Evolutionary conservation across 768 basidiomycete genomes (phyloP).

Genomic region (Jaapia argillacea): DNA sequence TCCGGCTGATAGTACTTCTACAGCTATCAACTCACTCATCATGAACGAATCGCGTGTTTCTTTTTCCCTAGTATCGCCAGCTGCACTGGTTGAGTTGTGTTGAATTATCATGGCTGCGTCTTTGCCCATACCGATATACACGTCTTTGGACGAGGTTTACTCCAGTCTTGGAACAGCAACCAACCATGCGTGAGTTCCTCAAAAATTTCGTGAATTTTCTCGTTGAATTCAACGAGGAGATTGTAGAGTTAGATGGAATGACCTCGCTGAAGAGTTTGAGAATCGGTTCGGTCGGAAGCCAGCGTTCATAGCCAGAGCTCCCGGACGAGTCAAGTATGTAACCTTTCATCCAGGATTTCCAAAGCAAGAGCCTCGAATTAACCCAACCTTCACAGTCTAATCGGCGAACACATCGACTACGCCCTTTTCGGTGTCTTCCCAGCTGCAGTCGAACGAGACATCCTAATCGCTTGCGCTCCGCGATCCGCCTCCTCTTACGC

Average conservation of each 20-base stretch:
- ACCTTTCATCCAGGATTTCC: too few relatives aligned
- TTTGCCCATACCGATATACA: slow-evolving; percentile 52
- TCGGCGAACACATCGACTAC: slow-evolving; percentile 82
- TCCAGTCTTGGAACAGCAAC: slow-evolving; percentile 41
- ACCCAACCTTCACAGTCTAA: slow-evolving; percentile 10
- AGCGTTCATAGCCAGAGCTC: slow-evolving; percentile 63
- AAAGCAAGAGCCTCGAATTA: slow-evolving; percentile 1
- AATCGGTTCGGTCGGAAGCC: slow-evolving; percentile 57
- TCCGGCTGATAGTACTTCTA: too few relatives aligned
- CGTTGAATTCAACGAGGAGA: neutral
- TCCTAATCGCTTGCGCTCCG: slow-evolving; percentile 68
- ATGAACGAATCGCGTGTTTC: too few relatives aligned
- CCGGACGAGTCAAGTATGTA: slow-evolving; percentile 70
- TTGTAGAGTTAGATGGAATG: slow-evolving; percentile 44
- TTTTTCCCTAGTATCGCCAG: too few relatives aligned
- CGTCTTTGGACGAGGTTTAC: slow-evolving; percentile 45
- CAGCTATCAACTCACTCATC: too few relatives aligned
- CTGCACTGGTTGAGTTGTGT: too few relatives aligned
- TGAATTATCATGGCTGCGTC: slow-evolving; percentile 56
- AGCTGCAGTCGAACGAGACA: slow-evolving; percentile 76
- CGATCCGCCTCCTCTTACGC: slow-evolving; percentile 10
- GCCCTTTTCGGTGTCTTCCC: slow-evolving; percentile 78
- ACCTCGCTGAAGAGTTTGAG: slow-evolving; percentile 51
- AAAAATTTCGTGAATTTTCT: neutral
- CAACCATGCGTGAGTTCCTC: slow-evolving; percentile 32